Base-by-base conservation (phyloP, 2,329 filamentous ascomycete species). In the Monosporascus sp. region DNA sequence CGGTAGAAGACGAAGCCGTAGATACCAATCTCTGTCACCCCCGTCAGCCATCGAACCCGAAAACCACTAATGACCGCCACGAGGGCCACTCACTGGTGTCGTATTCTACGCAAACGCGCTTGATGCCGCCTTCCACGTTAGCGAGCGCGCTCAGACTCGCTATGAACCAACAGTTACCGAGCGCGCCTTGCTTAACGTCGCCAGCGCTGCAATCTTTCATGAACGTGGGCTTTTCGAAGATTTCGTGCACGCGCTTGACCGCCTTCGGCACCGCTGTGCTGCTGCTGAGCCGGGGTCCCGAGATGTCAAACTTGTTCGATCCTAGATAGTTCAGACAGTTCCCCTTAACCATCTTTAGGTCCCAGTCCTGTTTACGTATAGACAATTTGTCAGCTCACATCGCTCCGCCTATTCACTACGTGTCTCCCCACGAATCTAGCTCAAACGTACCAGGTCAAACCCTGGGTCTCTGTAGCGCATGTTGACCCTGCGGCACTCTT, bases 1-100 rank as follows among this genome's bases (percentile, higher is more conserved):
- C 90, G 77, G 67, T 88, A 89, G 67, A 96, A 95, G 48, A 95
- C 89, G 64, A 96, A 96, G 1, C 91, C 91, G 63, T 95, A 96
- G 3, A 95, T 91, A 8, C 91, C 90, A 49, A 94, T 85, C 58
- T 80, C 77, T 71, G 80, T 75, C 56, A 70, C 73, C 51, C 72
- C 68, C 40, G 71, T 75, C 54, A 77, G 72, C 67, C 40, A 57
- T 47, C 20, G 26, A 50, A 35, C 22, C 7, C 9, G 17, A 22
- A 8, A 47, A 40, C 1, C 5, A 7, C 26, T 24, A 20, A 9
- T 5, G 20, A 6, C 16, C 16, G 2, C 11, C 9, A 40, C 16
- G 2, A 48, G 20, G 2, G 31, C 3, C 16, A 70, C 74, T 63
- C 65, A 76, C 75, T 77, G 9, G 80, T 82, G 61, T 95, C 82